Conservation (phyloP, 2,329 filamentous ascomycete species). For the Fusarium incarnatum region DNA sequence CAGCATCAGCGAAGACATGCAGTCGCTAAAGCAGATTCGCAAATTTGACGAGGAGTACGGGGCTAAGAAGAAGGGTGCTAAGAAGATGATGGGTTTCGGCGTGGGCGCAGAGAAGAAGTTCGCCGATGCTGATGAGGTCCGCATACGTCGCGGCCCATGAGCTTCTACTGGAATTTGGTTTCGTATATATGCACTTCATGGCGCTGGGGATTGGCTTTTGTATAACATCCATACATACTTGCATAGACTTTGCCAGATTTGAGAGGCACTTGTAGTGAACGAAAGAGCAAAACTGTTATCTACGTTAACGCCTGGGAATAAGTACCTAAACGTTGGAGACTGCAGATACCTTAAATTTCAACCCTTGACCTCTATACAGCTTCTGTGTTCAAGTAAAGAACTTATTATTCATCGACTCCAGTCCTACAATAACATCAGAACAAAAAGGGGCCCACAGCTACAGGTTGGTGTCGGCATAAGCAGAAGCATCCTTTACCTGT, state of each 20-base stretch:
- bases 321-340: neutral
- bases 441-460: neutral
- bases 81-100: conserved; percentile 69
- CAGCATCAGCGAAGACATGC: conserved; percentile 94
- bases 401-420: neutral
- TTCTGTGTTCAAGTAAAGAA: neutral
- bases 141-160: conserved; percentile 52
- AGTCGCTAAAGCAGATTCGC: conserved; percentile 82
- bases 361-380: neutral
- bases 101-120: conserved; percentile 53
- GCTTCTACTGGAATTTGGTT: neutral
- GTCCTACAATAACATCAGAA: neutral
- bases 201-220: conserved; percentile 20
- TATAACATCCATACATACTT: conserved; percentile 24
- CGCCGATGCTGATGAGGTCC: conserved; percentile 58
- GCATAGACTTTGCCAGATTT: conserved; percentile 31
- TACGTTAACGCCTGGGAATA: neutral
- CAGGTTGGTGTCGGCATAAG: neutral
- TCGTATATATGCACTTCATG: conserved; percentile 4
- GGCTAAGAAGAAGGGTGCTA: conserved; percentile 77
- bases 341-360: neutral
- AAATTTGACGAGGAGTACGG: conserved; percentile 98
- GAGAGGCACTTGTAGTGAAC: conserved; percentile 7
- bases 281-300: conserved; percentile 3
- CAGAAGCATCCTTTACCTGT: neutral